Base-by-base conservation (phyloP, 768 basidiomycete genomes). In the Calocybe indica region DNA sequence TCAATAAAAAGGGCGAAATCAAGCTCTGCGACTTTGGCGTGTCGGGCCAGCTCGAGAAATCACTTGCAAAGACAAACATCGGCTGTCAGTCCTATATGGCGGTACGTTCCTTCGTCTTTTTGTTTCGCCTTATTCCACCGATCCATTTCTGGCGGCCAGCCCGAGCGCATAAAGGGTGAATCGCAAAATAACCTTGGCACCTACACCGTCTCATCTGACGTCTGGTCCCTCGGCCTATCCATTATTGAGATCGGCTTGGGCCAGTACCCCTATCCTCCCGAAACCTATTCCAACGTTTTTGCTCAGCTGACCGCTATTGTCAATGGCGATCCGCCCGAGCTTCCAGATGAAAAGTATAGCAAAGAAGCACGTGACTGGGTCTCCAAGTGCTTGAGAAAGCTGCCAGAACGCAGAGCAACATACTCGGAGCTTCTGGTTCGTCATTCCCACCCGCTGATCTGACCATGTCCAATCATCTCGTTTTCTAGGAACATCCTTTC, bases 1-100 rank as follows among this genome's bases (percentile, higher is more conserved):
- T 95, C 51, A 97, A 93, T 66, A 72, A 72, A 53, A 88, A 82
- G 52, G 96, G 96, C 5, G 73, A 91, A 49, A 76, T 98, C 63
- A 98, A 98, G 67, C 77, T 99, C 1, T 96, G 93, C 62, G 96
- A 99, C 62, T 99, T 99, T 64, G 96, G 96, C n/a, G 92, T 98
- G 0, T 96, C 93, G 7, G 95, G 95, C 5, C 94, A 99, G 62
- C 79, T 99, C 35, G 95, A 99, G 66, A 92, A 92, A 63, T 88
- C 85, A 47, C 74, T 99, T 14, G 96, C 96, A 12, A 95, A 94
- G 68, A 99, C 96, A 5, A 98, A 98, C 58, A 97, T 99, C 35
- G 96, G 96, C 6, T 99, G 96, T 62, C 96, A 99, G 64, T 87
- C 83, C 51, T 99, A 99, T 66, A 98, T 99, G 93, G 95, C 95